phyloP scores from a whole-genome alignment of 1,284 basidiomycete species.

The Ustilago lituana region DNA sequence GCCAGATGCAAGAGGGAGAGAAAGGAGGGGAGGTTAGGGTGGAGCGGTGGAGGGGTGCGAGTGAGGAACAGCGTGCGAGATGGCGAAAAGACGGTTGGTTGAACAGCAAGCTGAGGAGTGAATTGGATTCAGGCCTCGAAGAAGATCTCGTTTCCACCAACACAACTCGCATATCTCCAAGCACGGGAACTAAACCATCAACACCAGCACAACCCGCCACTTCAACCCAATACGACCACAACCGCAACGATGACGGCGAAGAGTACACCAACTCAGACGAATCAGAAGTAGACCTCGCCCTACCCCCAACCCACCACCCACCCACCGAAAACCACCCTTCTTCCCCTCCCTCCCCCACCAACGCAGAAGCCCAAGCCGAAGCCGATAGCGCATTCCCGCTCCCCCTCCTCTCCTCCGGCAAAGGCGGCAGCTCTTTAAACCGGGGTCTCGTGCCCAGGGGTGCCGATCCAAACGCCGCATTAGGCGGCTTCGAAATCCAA shows the following conservation, averaged over 20 bases:
- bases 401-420: slow-evolving; percentile 22
- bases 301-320: slow-evolving; percentile 18
- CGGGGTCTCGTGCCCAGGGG: slow-evolving; percentile 33
- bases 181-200: too few species aligned
- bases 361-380: not conserved
- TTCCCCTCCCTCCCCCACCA: not conserved
- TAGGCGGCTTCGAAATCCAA: slow-evolving; percentile 45
- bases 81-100: slow-evolving; percentile 14
- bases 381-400: not conserved
- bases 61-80: not conserved
- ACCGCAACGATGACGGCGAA: not conserved
- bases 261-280: slow-evolving; percentile 4
- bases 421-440: slow-evolving; percentile 27
- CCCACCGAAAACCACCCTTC: not conserved
- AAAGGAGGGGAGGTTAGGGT: not conserved
- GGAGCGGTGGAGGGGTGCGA: not conserved
- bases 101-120: not conserved
- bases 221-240: not conserved
- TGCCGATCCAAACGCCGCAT: slow-evolving; percentile 35
- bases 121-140: slow-evolving; percentile 8
- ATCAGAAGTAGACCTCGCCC: slow-evolving; percentile 24
- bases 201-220: too few species aligned
- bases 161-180: not conserved
- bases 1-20: not conserved
- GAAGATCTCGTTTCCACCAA: slow-evolving; percentile 4